These are phyloP conservation scores for Russula lepida DNA, from an alignment of 768 basidiomycete species.

Conservation along the genomic window DNA sequence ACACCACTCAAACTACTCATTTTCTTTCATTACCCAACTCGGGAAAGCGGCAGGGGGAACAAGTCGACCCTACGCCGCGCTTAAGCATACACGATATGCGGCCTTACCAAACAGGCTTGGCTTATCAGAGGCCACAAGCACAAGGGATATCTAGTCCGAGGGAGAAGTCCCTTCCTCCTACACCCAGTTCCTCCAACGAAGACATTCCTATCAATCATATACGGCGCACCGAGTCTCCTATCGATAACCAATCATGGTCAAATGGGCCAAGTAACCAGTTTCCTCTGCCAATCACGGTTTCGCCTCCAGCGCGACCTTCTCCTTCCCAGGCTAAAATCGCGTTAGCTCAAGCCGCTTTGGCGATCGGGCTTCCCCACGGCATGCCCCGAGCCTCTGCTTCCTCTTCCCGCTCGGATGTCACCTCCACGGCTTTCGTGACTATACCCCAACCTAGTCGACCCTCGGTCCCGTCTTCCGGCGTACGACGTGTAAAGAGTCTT, in stretches of 20 bases:
- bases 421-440: constrained; percentile 39
- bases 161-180: constrained; percentile 31
- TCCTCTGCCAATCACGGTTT: not conserved
- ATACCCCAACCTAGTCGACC: constrained; percentile 21
- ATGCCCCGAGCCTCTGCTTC: constrained; percentile 36
- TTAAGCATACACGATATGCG: constrained; percentile 25
- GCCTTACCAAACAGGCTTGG: constrained; percentile 24
- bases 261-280: not conserved
- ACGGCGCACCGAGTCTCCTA: not conserved
- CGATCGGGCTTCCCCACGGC: constrained; percentile 49
- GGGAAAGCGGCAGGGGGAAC: constrained; percentile 42
- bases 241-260: not conserved
- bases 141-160: not conserved
- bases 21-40: constrained; percentile 62
- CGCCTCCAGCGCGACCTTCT: not conserved
- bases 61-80: constrained; percentile 25
- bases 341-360: constrained; percentile 49
- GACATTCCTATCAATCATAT: constrained; percentile 7
- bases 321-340: constrained; percentile 32
- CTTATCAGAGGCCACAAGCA: not conserved
- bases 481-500: constrained; percentile 50
- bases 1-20: constrained; percentile 35
- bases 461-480: constrained; percentile 16
- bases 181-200: constrained; percentile 23
- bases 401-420: constrained; percentile 39